Evolutionary conservation across 2,329 filamentous ascomycete species (phyloP).

Genomic region (Penicillium sp.): DNA sequence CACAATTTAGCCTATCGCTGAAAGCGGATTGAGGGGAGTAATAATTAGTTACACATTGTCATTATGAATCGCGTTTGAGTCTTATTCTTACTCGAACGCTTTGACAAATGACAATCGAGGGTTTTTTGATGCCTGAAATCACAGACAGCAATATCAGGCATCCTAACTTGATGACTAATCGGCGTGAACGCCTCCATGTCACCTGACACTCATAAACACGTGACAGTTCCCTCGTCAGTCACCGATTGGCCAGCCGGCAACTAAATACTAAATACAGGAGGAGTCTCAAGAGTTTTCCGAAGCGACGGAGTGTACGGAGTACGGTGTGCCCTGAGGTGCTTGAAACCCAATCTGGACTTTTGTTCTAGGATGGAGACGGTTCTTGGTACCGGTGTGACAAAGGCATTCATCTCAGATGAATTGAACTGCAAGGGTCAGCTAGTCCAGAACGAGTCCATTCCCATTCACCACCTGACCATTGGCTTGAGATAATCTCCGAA

Average conservation of each 20-base stretch:
- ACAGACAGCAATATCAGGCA: not conserved
- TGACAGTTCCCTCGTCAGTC: not conserved
- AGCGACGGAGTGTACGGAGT: not conserved
- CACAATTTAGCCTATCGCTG: not conserved
- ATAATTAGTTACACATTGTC: not conserved
- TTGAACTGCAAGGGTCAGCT: not conserved
- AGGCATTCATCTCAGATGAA: not conserved
- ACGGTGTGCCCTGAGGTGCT: not conserved
- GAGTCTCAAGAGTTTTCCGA: not conserved
- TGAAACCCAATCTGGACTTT: not conserved
- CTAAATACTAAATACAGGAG: not conserved
- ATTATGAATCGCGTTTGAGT: not conserved
- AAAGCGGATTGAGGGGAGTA: not conserved
- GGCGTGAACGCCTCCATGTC: not conserved
- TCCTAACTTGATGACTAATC: not conserved
- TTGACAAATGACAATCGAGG: no score
- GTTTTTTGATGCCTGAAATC: not conserved
- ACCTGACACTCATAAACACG: not conserved
- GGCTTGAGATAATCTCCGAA: not conserved
- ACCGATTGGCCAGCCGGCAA: not conserved
- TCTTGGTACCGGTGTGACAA: not conserved
- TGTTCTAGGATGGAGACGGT: not conserved
- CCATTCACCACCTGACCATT: not conserved
- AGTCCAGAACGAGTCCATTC: not conserved
- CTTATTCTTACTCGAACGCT: not conserved